Base-by-base conservation (phyloP, 164 flowering plant species). In the Saururus chinensis region DNA sequence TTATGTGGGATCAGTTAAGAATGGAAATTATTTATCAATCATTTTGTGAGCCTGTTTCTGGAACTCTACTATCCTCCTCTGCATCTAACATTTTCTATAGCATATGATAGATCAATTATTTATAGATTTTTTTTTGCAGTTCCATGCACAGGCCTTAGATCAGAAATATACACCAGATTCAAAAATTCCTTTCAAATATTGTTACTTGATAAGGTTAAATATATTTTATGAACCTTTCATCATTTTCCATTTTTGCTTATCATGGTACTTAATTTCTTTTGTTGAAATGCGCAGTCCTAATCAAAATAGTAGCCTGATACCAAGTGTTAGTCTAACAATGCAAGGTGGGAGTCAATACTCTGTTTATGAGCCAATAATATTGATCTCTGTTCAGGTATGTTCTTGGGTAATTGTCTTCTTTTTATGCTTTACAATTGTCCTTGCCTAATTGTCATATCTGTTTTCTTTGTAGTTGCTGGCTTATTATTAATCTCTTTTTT, bases 161-260 rank as follows among this genome's bases (percentile, higher is more conserved):
- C 67, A 68, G 10, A 79, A 80, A 26, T 54, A 14, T 62, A 23
- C 69, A 35, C 56, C 71, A 55, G 68, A 57, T 61, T 40, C 82
- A 3, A 53, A 41, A 4, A 56, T 73, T 21, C 89, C 95, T 40
- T 95, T 91, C 63, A 88, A 91, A 22, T 85, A 76, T 64, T 91
- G 99, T 71, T 95, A 91, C 70, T 73, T 57, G 13, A 17, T 80
- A 30, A 75, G 84, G 97, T 93, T 20, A 55, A 4, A 66, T 19
- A 22, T 21, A 57, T 66, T 54, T 41, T 5, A 41, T 41, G 25
- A 21, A n/a, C 51, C 10, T 10, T 23, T 9, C 7, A 10, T 1
- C 19, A 17, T 10, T 56, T 56, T 14, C 14, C 23, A 22, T 25
- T 54, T 23, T 19, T 45, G 19, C 17, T 8, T 25, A 20, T 37